These are phyloP conservation scores for Pistacia atlantica DNA, from an alignment of 345 rosid genomes.

Conservation along the genomic window DNA sequence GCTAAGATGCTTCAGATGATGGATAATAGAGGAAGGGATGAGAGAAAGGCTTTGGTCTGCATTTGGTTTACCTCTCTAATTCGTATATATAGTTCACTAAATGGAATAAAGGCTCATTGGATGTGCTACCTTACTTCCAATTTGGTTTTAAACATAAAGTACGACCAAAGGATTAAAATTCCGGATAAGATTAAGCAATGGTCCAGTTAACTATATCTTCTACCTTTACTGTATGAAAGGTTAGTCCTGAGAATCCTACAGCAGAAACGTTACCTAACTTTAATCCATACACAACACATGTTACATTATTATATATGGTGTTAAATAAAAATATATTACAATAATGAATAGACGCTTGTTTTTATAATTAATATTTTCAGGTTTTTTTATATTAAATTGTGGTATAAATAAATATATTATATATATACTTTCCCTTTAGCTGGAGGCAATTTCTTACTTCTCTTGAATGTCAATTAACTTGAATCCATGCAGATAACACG, in stretches of 20 bases:
- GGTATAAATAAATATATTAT: too few species aligned
- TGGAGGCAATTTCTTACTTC: not conserved
- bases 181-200: constrained; percentile 14
- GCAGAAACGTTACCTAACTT: not conserved
- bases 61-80: constrained; percentile 5
- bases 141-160: constrained; percentile 29
- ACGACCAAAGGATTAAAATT: constrained; percentile 16
- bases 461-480: not conserved
- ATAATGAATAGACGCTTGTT: too few species aligned
- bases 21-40: not conserved
- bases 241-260: constrained; percentile 9
- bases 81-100: constrained; percentile 26
- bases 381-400: too few species aligned
- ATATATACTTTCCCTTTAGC: too few species aligned
- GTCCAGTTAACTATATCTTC: not conserved
- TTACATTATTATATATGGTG: not conserved
- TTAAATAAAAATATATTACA: too few species aligned
- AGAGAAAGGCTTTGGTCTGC: constrained; percentile 1
- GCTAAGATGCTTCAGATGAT: not conserved
- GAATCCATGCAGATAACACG: not conserved
- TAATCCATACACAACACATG: not conserved
- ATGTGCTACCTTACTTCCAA: constrained; percentile 51
- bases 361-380: too few species aligned
- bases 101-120: constrained; percentile 20
- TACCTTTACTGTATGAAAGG: not conserved